Evolutionary conservation across 202 grass and related monocot genomes (phyloP).

Genomic region (Bolboschoenoplectus hybrid): DNA sequence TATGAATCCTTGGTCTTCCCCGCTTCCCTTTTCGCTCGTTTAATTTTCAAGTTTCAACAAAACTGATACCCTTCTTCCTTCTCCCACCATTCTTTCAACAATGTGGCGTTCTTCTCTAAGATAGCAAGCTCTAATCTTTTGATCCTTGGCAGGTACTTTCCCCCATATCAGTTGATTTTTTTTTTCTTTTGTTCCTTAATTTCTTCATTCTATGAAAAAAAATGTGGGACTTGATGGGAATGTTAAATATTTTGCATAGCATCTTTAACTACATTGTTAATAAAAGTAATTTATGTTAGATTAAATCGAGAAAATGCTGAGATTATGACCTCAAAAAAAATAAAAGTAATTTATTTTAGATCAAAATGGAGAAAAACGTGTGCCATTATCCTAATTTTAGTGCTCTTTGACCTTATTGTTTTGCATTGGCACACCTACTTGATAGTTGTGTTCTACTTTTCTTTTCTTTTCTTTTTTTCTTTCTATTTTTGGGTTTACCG

Average conservation of each 20-base stretch:
- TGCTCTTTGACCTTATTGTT: not conserved
- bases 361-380: not conserved
- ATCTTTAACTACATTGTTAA: not conserved
- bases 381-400: not conserved
- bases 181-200: not conserved
- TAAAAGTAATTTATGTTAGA: too few relatives aligned
- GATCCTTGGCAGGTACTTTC: conserved; percentile 18
- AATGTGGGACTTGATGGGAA: not conserved
- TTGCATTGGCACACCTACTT: not conserved
- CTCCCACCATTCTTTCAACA: not conserved
- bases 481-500: not conserved
- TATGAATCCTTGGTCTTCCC: not conserved
- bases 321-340: too few relatives aligned
- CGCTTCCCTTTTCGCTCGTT: not conserved
- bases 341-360: too few relatives aligned
- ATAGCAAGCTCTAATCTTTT: not conserved
- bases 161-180: not conserved
- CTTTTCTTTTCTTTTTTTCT: not conserved
- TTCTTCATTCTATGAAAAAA: not conserved
- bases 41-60: not conserved
- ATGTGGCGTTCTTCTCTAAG: not conserved
- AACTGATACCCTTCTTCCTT: not conserved
- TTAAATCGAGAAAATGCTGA: too few relatives aligned
- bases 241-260: not conserved
- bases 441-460: not conserved